These are phyloP conservation scores for Allodekkera sacchari DNA, from an alignment of 805 yeast species.

Conservation along the genomic window DNA sequence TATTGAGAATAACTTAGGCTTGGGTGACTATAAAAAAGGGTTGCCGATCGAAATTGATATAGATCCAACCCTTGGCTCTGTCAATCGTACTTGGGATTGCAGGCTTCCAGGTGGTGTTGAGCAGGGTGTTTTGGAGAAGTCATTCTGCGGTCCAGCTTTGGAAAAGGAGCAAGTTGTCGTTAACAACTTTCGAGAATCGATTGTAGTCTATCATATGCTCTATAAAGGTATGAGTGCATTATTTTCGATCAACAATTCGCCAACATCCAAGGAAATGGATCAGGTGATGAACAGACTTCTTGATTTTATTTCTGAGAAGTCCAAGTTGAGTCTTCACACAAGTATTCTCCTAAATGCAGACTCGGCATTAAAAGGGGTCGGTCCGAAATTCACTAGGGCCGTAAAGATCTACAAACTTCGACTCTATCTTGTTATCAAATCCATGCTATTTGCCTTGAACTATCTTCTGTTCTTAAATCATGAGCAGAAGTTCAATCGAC, in stretches of 20 bases:
- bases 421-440: conserved; percentile 30
- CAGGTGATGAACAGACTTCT: conserved; percentile 19
- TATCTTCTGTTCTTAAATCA: conserved; percentile 34
- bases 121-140: conserved; percentile 26
- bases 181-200: conserved; percentile 37
- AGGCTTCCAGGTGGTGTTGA: conserved; percentile 31
- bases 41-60: conserved; percentile 28
- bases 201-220: conserved; percentile 35
- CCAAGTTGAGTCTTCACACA: conserved; percentile 19
- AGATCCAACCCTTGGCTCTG: conserved; percentile 27
- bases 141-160: conserved; percentile 23
- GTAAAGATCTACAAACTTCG: conserved; percentile 24
- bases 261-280: conserved; percentile 26
- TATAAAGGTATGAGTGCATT: conserved; percentile 31
- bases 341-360: conserved; percentile 13
- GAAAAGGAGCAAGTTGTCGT: conserved; percentile 38
- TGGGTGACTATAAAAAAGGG: conserved; percentile 31
- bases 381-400: conserved; percentile 9
- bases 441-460: conserved; percentile 41
- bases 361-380: background rate
- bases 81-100: conserved; percentile 29
- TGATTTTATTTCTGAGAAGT: conserved; percentile 23
- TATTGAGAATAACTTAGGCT: conserved; percentile 25
- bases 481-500: conserved; percentile 27
- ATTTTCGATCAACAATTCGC: conserved; percentile 26